These are phyloP conservation scores for Microdochium trichocladiopsis DNA, from an alignment of 2,329 filamentous ascomycete species.

Conservation along the genomic window DNA sequence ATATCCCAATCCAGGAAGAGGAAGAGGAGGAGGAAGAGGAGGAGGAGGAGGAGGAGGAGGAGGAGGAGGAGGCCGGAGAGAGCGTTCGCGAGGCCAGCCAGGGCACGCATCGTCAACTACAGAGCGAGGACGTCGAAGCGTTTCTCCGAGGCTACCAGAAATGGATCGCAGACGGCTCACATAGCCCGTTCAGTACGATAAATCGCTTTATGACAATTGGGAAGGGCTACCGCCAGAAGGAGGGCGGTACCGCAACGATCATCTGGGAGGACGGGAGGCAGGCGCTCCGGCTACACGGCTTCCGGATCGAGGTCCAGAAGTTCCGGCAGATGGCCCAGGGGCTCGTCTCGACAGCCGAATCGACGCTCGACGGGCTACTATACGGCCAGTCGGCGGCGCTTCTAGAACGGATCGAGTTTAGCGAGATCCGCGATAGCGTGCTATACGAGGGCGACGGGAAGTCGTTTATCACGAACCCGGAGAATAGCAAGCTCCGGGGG, in stretches of 20 bases:
- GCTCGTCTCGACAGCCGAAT: too few species aligned
- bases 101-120: slow-evolving; percentile 1
- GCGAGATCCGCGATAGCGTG: neutral
- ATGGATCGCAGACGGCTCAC: neutral
- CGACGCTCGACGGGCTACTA: neutral
- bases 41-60: slow-evolving; percentile 1
- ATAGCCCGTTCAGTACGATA: neutral
- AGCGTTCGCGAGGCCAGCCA: too few species aligned
- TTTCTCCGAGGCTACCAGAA: slow-evolving; percentile 1
- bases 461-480: neutral
- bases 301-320: too few species aligned
- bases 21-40: slow-evolving; percentile 4
- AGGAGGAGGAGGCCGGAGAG: too few species aligned
- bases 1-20: neutral
- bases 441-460: neutral
- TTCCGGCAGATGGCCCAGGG: too few species aligned
- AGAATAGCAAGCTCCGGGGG: neutral
- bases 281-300: too few species aligned
- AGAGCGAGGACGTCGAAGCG: slow-evolving; percentile 2
- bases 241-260: too few species aligned
- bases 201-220: neutral
- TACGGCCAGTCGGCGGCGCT: neutral
- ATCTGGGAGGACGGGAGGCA: too few species aligned
- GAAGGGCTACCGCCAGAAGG: too few species aligned
- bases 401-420: neutral